Base-by-base conservation (phyloP, 1,284 basidiomycete genomes). In the Rhodotorula glutinis region DNA sequence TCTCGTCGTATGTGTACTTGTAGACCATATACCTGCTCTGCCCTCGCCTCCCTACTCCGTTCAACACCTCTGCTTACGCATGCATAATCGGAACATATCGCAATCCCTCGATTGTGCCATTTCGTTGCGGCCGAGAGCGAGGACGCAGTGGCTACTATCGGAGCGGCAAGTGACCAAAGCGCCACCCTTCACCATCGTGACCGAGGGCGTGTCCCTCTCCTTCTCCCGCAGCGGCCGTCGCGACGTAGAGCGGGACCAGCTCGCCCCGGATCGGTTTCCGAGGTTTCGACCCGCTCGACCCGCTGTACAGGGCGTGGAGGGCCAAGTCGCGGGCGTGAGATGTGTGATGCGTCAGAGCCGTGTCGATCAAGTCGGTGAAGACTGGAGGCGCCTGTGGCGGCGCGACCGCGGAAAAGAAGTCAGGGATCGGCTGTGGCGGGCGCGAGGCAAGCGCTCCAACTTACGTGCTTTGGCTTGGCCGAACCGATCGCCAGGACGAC, bases 291-390 rank as follows among this genome's bases (percentile, higher is more conserved):
- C 62, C 59, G 40, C 43, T 43, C 19, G 47, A 19, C 16, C 53
- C 30, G 21, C 54, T 46, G 60, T 70, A 70, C 8, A 67, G 53
- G n/a, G 69, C 60, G 27, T 58, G 54, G 40, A 70, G 65, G 19
- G 65, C 57, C 4, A 56, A 54, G 17, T 63, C 60, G 44, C 69
- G 62, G 29, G 69, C 58, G 41, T 67, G 65, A 13, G 58, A 60
- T 13, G 69, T 70, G 51, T 67, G 62, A 53, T 65, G 62, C 3
- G 49, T 49, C n/a, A 70, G 60, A 4, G 65, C 53, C 3, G 63
- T 49, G 17, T 33, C 38, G 49, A 67, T 56, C n/a, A 60, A 57
- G 13, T 41, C 11, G 1, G 44, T 29, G 51, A 63, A 65, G 11
- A 38, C 40, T 1, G 46, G 10, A 1, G 61, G 51, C 3, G 47